Evolutionary conservation across 2,329 filamentous ascomycete species (phyloP).

Genomic region (Cryphonectria naterciae): DNA sequence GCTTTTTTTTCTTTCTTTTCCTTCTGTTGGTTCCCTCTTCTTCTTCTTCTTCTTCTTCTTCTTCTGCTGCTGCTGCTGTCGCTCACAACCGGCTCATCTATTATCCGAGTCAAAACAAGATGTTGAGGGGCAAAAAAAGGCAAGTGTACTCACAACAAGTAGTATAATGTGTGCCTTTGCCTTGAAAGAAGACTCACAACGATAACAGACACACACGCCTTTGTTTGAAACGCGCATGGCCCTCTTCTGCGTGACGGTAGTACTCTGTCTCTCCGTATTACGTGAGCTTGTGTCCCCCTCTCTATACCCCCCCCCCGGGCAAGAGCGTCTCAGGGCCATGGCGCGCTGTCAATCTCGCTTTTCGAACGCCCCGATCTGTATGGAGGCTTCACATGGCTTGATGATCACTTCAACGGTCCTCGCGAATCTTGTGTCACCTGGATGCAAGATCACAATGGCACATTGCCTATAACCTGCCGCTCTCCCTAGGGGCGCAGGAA

Average conservation of each 20-base stretch:
- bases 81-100: neutral
- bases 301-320: no score
- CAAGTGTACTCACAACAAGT: neutral
- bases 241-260: slow-evolving; percentile 2
- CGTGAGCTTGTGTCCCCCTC: neutral
- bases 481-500: neutral
- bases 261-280: neutral
- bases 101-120: neutral
- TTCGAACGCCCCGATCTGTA: slow-evolving; percentile 35
- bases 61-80: neutral
- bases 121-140: neutral
- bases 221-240: slow-evolving; percentile 23
- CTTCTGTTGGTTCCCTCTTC: no score
- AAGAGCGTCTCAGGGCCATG: slow-evolving; percentile 16
- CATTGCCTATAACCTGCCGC: neutral
- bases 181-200: neutral
- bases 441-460: slow-evolving; percentile 18
- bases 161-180: neutral
- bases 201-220: slow-evolving; percentile 2
- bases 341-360: slow-evolving; percentile 29
- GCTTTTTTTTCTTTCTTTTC: neutral
- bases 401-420: slow-evolving; percentile 18
- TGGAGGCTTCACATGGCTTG: neutral
- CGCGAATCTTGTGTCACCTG: slow-evolving; percentile 27
- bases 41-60: neutral